These are phyloP conservation scores for Pezicula carpinea DNA, from an alignment of 2,329 filamentous ascomycete genomes.

Conservation along the genomic window DNA sequence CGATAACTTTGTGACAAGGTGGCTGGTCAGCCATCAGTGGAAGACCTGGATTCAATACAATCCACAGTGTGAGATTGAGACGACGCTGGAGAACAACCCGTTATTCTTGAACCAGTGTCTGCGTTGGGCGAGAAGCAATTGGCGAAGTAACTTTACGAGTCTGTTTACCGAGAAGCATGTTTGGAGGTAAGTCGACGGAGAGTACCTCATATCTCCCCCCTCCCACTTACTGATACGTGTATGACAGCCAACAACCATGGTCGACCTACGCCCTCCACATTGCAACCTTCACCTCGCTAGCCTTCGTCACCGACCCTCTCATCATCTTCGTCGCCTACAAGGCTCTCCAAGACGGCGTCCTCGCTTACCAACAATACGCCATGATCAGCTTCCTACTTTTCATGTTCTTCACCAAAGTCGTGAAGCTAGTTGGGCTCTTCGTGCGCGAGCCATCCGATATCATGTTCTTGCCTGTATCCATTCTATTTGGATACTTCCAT, in stretches of 20 bases:
- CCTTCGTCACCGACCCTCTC: slow-evolving; percentile 71
- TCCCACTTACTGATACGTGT: slow-evolving; percentile 11
- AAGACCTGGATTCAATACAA: slow-evolving; percentile 96
- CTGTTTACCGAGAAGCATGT: slow-evolving; percentile 79
- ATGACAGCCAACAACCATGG: slow-evolving; percentile 77
- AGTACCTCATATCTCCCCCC: background rate
- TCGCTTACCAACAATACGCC: slow-evolving; percentile 45
- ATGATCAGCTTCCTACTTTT: slow-evolving; percentile 63
- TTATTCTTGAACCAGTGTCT: slow-evolving; percentile 93
- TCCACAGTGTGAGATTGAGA: slow-evolving; percentile 84
- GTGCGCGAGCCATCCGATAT: slow-evolving; percentile 78
- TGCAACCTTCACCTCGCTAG: slow-evolving; percentile 87
- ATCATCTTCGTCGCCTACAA: slow-evolving; percentile 66
- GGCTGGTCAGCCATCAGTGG: slow-evolving; percentile 89
- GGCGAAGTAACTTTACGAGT: slow-evolving; percentile 93
- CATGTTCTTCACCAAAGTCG: slow-evolving; percentile 85
- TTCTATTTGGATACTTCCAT: slow-evolving; percentile 90
- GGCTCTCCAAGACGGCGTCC: slow-evolving; percentile 59
- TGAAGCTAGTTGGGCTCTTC: slow-evolving; percentile 87
- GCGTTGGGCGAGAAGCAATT: slow-evolving; percentile 94
- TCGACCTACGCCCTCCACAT: slow-evolving; percentile 90
- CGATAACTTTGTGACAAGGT: slow-evolving; percentile 96
- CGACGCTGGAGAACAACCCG: slow-evolving; percentile 81
- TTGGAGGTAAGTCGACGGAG: slow-evolving; percentile 65
- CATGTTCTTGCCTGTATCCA: slow-evolving; percentile 74